Evolutionary conservation across 2,329 filamentous ascomycete genomes (phyloP), one percentile per base, ranked within the genome.

Genomic region (Trichoderma sp.): DNA sequence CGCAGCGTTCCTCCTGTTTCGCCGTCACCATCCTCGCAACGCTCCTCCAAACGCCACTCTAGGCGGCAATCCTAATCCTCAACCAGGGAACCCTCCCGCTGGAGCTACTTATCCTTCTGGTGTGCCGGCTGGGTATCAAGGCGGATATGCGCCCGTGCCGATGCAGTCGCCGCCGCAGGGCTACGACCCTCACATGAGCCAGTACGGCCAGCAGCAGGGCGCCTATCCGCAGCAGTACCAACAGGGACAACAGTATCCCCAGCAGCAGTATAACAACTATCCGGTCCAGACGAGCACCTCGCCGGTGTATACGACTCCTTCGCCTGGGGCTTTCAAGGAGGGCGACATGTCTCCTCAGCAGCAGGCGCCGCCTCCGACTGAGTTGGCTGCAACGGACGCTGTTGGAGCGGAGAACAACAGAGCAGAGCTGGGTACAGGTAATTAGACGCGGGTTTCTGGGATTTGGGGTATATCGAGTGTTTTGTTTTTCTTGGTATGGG

Each of bases 1-100:
- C 11, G 77, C 79, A 47, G 85, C 83, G 76, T 81, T 84, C 74
- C 75, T 85, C 23, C 66, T 84, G 26, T 81, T 81, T 30, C 67
- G 65, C 15, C 82, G 77, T 13, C 82, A 77, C 68, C 13, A 64
- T 66, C 15, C 43, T 17, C 23, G 32, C 6, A 64, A 70, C 17
- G 66, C 74, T 30, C 67, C 74, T 36, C 50, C 71, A 2, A 39
- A 62, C 3, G 61, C 69, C 39, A 73, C 73, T 28, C 73, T 72
- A n/a, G 71, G 72, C 17, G 39, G 39, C 17, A 2, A 1, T 43
- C 69, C 59, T 4, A 4, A 32, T 30, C 63, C 62, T 5, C 66
- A 68, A 15, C 17, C 17, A 6, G 53, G 61, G 15, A 61, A 53
- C 17, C 34, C 69, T n/a, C 17, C 68, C 12, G 68, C 26, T 3